Percentiles rank a stretch among this genome's conserved stretches.
These are phyloP conservation scores for Tricholoma sp. DNA, from an alignment of 768 basidiomycete genomes.

Conservation along the genomic window DNA sequence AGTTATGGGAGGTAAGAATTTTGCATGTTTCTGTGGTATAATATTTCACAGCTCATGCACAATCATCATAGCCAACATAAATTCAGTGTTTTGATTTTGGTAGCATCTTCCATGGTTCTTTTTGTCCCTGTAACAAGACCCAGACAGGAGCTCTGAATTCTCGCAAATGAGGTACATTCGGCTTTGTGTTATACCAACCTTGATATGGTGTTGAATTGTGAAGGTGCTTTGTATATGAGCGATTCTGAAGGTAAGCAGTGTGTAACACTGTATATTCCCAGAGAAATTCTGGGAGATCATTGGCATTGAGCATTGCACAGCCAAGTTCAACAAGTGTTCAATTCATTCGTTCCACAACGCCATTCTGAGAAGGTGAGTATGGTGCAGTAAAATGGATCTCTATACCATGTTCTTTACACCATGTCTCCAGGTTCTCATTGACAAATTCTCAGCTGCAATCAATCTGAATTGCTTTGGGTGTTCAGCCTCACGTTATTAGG, in stretches of 20 bases:
- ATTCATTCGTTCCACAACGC: conserved; percentile 5
- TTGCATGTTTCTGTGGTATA: neutral
- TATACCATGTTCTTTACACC: neutral
- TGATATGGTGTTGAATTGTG: neutral
- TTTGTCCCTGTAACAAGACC: neutral
- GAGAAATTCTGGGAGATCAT: conserved; percentile 2
- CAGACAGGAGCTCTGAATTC: too few relatives aligned
- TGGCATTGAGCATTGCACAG: conserved; percentile 4
- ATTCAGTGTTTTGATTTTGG: neutral
- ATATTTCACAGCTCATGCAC: neutral
- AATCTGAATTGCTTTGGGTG: neutral
- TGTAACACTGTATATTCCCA: conserved; percentile 8
- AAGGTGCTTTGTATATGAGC: neutral
- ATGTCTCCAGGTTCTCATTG: neutral
- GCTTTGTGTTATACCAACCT: neutral
- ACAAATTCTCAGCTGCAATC: neutral
- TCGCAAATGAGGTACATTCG: neutral
- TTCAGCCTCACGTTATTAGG: neutral
- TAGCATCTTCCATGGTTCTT: neutral
- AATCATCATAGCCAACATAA: neutral
- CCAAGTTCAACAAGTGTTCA: neutral
- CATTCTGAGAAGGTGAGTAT: conserved; percentile 7
- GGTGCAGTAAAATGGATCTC: neutral
- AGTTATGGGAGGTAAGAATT: neutral
- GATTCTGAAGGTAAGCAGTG: conserved; percentile 18